Evolutionary conservation across 768 basidiomycete genomes (phyloP), one percentile per base, ranked within the genome.

Genomic region (Dentipellis fragilis): DNA sequence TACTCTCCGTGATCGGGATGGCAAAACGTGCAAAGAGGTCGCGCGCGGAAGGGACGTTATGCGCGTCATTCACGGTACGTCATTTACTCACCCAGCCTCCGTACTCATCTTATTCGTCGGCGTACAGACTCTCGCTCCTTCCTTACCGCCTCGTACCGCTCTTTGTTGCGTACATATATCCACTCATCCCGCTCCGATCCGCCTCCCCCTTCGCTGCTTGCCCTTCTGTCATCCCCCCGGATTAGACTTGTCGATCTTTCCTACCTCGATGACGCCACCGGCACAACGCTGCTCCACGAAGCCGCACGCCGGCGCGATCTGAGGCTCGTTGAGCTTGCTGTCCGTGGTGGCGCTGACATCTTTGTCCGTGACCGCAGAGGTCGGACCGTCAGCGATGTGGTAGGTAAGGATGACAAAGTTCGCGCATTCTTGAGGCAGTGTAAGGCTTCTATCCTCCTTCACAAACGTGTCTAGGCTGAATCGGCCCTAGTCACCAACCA

Each of bases 291-390:
- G 5, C 74, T 97, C 0, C 94, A 97, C 60, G 93, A 94, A 67
- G 91, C 93, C 1, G 89, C 89, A 0, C 74, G 80, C 37, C 76
- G 92, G 14, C 85, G 85, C 57, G 91, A 96, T 64, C 71, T 95
- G 19, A 75, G 83, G 4, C 70, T 95, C 17, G 80, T 95, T 23
- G 89, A 95, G 64, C 76, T 92, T n/a, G 85, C 83, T 0, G 81
- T 93, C 1, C 80, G 86, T 21, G 85, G 87, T 9, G 93, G 93
- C 0, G 92, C 90, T 0, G 92, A 94, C 64, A 87, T 94, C 4
- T 94, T 94, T 64, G 84, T 87, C 1, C 76, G 92, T 4, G 87
- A 95, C 68, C 75, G 83, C 19, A 76, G 71, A 57, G 93, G 93
- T 14, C 67, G 85, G 63, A 79, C 73, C 72, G 85, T 72, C 7